phyloP scores from a whole-genome alignment of 2,329 filamentous ascomycete species.

The Phialophora chinensis region DNA sequence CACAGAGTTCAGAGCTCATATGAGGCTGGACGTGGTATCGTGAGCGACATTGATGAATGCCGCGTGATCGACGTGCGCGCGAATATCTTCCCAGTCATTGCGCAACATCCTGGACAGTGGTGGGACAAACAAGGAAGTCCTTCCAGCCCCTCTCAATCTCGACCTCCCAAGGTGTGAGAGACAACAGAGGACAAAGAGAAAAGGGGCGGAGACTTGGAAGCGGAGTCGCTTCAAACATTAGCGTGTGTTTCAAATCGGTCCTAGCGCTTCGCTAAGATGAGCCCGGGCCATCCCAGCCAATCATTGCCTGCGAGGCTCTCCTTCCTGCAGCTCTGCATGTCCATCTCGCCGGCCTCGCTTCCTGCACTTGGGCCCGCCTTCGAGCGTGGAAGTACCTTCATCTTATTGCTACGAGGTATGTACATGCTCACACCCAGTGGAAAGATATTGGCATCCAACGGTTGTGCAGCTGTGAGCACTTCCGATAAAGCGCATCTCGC shows the following conservation, averaged over 20 bases:
- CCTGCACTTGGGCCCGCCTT: neutral
- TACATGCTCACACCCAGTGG: neutral
- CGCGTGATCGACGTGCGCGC: neutral
- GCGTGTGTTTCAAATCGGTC: constrained; percentile 36
- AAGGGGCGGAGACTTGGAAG: constrained; percentile 13
- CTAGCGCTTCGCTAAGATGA: constrained; percentile 22
- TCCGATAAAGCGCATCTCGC: neutral
- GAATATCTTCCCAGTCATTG: neutral
- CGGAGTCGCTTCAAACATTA: constrained; percentile 36
- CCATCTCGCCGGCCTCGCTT: neutral
- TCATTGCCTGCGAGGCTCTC: constrained; percentile 16
- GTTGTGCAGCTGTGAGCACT: neutral
- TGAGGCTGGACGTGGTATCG: constrained; percentile 15
- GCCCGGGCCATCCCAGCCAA: constrained; percentile 16
- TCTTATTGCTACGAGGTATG: neutral
- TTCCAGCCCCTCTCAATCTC: constrained; percentile 28
- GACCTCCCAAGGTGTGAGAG: neutral
- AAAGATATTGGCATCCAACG: neutral
- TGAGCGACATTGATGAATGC: neutral
- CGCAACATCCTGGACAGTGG: constrained; percentile 18
- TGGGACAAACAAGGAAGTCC: constrained; percentile 19
- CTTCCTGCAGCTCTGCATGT: constrained; percentile 13
- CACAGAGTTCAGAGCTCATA: neutral
- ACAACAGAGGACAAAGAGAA: constrained; percentile 13
- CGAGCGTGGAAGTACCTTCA: neutral